Evolutionary conservation across 768 basidiomycete species (phyloP).

Genomic region (Leccinum variicolor): DNA sequence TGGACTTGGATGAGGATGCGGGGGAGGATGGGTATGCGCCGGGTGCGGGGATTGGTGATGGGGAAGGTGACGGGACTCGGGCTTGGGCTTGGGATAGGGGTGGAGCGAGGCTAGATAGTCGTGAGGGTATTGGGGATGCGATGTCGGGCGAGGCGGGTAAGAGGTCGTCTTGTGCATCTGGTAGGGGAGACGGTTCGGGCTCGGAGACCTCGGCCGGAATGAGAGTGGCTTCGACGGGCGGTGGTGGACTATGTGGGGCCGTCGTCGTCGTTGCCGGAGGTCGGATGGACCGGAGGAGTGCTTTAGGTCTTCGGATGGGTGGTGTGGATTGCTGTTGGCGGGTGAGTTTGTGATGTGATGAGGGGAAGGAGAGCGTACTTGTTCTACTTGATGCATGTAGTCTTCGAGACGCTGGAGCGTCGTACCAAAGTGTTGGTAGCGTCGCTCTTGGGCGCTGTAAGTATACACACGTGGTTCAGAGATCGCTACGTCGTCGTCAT

Average conservation of each 20-base stretch:
- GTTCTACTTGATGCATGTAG: slow-evolving; percentile 48
- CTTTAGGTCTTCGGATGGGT: slow-evolving; percentile 36
- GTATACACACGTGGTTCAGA: not conserved
- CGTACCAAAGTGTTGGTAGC: slow-evolving; percentile 43
- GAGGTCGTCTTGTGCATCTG: slow-evolving; percentile 25
- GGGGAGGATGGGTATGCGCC: not conserved
- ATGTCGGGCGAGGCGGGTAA: slow-evolving; percentile 35
- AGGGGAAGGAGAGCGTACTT: slow-evolving; percentile 35
- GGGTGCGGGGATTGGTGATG: slow-evolving; percentile 9
- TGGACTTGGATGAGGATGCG: not conserved
- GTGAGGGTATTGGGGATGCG: not conserved
- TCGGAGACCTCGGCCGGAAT: slow-evolving; percentile 22
- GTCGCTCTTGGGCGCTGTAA: slow-evolving; percentile 40
- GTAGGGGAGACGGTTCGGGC: slow-evolving; percentile 10
- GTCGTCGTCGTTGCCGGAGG: slow-evolving; percentile 31
- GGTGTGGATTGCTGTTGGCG: slow-evolving; percentile 41
- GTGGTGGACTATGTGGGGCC: not conserved
- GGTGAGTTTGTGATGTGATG: too few species aligned
- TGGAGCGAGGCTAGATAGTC: not conserved
- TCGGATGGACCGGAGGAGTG: slow-evolving; percentile 55
- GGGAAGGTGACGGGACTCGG: slow-evolving; percentile 18
- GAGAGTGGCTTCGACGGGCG: slow-evolving; percentile 19
- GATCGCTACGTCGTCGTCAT: not conserved
- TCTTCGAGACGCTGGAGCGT: slow-evolving; percentile 56
- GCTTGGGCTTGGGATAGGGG: not conserved